A percentile compares a stretch with the other conserved stretches of the same genome.
Evolutionary conservation across 164 flowering plant genomes (phyloP).

Genomic region (Nelumbo lutea): DNA sequence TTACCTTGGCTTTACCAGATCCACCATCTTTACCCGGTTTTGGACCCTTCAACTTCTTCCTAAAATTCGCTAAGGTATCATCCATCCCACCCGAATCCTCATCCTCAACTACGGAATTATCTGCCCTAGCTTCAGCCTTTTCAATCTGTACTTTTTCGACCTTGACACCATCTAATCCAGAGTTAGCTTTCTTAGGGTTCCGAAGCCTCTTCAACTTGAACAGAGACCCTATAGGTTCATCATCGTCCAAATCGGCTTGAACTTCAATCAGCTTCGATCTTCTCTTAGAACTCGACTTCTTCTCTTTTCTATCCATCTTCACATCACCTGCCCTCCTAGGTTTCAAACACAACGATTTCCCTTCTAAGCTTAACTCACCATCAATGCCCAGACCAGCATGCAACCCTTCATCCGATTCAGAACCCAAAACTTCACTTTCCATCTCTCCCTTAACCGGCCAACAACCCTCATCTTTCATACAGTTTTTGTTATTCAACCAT

Average conservation of each 20-base stretch:
- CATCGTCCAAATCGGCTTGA: constrained; percentile 44
- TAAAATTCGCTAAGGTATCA: constrained; percentile 65
- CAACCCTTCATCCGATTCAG: constrained; percentile 12
- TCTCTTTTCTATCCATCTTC: constrained; percentile 39
- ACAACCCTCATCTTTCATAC: constrained; percentile 24
- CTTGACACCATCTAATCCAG: constrained; percentile 22
- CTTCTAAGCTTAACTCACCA: constrained; percentile 26
- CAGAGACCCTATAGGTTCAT: constrained; percentile 58
- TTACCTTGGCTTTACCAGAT: constrained; percentile 18
- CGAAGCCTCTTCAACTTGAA: constrained; percentile 42
- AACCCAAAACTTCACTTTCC: constrained; percentile 19
- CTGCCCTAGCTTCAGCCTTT: constrained; percentile 24
- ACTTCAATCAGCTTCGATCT: constrained; percentile 26
- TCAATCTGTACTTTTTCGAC: constrained; percentile 2
- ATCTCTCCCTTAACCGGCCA: constrained; percentile 20
- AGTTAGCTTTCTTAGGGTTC: constrained; percentile 45
- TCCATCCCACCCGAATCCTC: constrained; percentile 58
- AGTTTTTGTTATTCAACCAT: constrained; percentile 6
- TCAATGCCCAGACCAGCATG: constrained; percentile 18
- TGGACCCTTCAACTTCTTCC: constrained; percentile 63
- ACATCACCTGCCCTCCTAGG: constrained; percentile 20
- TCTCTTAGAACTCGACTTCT: constrained; percentile 30
- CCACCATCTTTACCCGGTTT: constrained; percentile 40
- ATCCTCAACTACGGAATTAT: constrained; percentile 17
- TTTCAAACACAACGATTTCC: constrained; percentile 9